These are phyloP conservation scores for Claviceps citrina DNA, from an alignment of 2,329 filamentous ascomycete species.

Conservation along the genomic window DNA sequence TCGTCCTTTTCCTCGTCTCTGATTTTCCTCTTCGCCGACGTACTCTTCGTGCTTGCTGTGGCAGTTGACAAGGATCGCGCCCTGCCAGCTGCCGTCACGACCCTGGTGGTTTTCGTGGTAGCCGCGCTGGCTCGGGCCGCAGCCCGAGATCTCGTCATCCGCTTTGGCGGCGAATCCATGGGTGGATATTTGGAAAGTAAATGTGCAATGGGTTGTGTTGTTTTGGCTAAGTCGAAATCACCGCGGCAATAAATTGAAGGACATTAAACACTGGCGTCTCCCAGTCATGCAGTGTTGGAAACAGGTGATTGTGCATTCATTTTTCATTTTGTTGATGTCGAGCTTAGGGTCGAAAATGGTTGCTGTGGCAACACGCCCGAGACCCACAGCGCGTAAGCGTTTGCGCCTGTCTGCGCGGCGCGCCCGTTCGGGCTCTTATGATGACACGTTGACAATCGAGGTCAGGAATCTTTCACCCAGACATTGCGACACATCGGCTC, in stretches of 20 bases:
- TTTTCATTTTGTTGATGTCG: slow-evolving; percentile 1
- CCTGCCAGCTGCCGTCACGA: slow-evolving; percentile 33
- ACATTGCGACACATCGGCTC: no score
- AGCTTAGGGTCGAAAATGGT: neutral
- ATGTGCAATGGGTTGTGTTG: neutral
- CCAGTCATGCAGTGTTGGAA: no score
- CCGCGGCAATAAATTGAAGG: slow-evolving; percentile 3
- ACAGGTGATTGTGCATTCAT: slow-evolving; percentile 1
- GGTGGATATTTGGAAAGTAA: neutral
- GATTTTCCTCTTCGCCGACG: slow-evolving; percentile 33
- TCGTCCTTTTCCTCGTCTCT: slow-evolving; percentile 37
- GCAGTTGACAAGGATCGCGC: slow-evolving; percentile 24
- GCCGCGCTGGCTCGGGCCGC: slow-evolving; percentile 27
- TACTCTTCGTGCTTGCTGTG: slow-evolving; percentile 19
- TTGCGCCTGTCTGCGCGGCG: no score
- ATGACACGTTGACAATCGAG: no score
- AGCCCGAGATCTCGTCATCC: slow-evolving; percentile 38
- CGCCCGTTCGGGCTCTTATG: no score
- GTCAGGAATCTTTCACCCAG: no score
- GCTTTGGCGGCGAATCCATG: slow-evolving; percentile 44
- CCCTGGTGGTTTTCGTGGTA: slow-evolving; percentile 25
- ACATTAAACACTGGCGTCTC: slow-evolving; percentile 13
- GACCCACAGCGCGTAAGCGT: neutral
- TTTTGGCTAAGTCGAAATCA: slow-evolving; percentile 5
- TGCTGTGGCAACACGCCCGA: neutral